These are phyloP conservation scores for Metarhizium brunneum DNA, from an alignment of 2,329 filamentous ascomycete genomes.

Conservation along the genomic window DNA sequence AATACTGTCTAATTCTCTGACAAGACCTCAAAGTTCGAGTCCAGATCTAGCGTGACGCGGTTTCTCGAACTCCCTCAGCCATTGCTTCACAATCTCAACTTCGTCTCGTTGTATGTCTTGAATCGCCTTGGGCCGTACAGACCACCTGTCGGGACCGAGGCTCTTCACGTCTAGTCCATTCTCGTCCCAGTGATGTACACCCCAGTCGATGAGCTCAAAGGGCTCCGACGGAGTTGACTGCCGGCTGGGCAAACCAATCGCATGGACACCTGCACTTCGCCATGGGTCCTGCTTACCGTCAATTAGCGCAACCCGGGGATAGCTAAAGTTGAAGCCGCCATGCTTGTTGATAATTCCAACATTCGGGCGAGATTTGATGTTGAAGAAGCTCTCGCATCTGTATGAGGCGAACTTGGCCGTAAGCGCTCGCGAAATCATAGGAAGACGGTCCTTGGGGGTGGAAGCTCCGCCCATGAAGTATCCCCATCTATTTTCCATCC, in stretches of 20 bases:
- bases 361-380: conserved; percentile 55
- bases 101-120: conserved; percentile 48
- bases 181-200: conserved; percentile 76
- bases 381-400: conserved; percentile 60
- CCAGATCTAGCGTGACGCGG: no score
- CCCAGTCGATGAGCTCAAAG: conserved; percentile 62
- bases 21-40: no score
- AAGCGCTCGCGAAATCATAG: conserved; percentile 63
- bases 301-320: conserved; percentile 64
- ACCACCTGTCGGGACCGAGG: conserved; percentile 37
- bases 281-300: conserved; percentile 76
- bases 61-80: conserved; percentile 48
- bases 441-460: conserved; percentile 52
- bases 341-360: conserved; percentile 63
- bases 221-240: conserved; percentile 56
- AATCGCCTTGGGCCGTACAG: conserved; percentile 50
- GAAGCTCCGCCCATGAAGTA: conserved; percentile 67
- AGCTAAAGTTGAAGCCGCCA: conserved; percentile 63
- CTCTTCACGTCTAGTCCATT: conserved; percentile 40
- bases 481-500: conserved; percentile 51
- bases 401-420: conserved; percentile 52
- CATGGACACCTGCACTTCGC: conserved; percentile 64
- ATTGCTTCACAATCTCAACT: conserved; percentile 53
- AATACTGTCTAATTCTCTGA: no score
- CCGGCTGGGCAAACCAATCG: conserved; percentile 47